Evolutionary conservation across 345 rosid genomes (phyloP), one percentile per base, ranked within the genome.

Genomic region (Aegle marmelos): DNA sequence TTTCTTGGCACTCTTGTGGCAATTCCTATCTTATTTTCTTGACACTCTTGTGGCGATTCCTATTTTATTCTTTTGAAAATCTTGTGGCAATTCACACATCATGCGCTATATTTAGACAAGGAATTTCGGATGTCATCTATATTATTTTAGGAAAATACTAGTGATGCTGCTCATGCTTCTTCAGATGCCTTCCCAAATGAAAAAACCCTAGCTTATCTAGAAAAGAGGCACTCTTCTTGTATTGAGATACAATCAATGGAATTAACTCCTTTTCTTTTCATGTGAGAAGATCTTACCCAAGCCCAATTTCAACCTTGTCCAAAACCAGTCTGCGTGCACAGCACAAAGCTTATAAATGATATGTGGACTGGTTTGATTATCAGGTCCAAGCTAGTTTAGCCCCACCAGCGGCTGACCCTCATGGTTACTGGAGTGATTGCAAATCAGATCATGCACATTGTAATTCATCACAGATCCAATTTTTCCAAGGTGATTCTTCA

Each of bases 321-420:
- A 22, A 22, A 72, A 57, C 19, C 64, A 57, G 19, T 57, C 39
- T 8, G 41, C 2, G 9, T 8, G 27, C 14, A 25, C 27, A 7
- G 56, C 22, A 61, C 77, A 36, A 9, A 45, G 37, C 68, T 37
- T 22, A 17, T n/a, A 5, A 60, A 25, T 60, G 68, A 72, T 34
- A 71, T n/a, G 67, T 19, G 41, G 54, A 21, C 58, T 34, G 34
- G 10, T 34, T 58, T 25, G 28, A 14, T 60, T 50, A 21, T 57
- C 89, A 93, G 98, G 76, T 93, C 75, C 92, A 86, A 41, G 81
- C 84, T 33, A 93, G 98, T 86, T 81, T 93, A 83, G 92, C 89
- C 81, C 92, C 98, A 79, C 69, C 83, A 36, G 77, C 91, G 39
- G 93, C 97, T 62, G 98, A 93, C 78, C 97, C 95, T 73, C 83